Conservation (phyloP, 1,139 yeast species). For the Yamadazyma oceani region DNA sequence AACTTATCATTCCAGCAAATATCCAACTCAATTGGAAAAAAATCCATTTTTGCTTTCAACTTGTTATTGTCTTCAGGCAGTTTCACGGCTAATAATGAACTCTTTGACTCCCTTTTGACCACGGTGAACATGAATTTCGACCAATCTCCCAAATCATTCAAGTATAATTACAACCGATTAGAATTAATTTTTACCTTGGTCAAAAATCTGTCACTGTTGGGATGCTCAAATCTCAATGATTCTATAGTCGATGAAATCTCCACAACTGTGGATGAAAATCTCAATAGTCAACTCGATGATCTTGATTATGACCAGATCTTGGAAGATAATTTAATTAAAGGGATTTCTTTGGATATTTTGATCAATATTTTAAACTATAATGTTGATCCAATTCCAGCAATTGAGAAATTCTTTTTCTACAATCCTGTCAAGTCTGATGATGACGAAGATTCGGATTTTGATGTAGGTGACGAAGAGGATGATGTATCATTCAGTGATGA, state of each 20-base stretch:
- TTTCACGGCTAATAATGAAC: conserved; percentile 3
- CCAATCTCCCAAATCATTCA: conserved; percentile 7
- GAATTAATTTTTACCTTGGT: conserved; percentile 11
- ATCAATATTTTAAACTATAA: conserved; percentile 23
- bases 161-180: conserved; percentile 8
- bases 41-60: conserved; percentile 58
- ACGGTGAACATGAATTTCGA: conserved; percentile 8
- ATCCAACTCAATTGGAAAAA: conserved; percentile 46
- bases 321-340: conserved; percentile 41
- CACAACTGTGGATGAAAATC: background rate
- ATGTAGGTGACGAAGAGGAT: conserved; percentile 44
- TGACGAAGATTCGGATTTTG: conserved; percentile 40
- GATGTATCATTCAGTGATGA: conserved; percentile 43
- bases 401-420: conserved; percentile 47
- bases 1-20: conserved; percentile 38
- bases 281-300: conserved; percentile 30
- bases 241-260: conserved; percentile 4
- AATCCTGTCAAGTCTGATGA: conserved; percentile 53
- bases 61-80: conserved; percentile 28
- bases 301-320: conserved; percentile 40
- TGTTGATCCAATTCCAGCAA: conserved; percentile 4
- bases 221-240: conserved; percentile 1
- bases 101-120: conserved; percentile 8
- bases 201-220: conserved; percentile 3
- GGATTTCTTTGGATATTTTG: conserved; percentile 46